Base-by-base conservation (phyloP, 495 filamentous ascomycete genomes). In the Pyrenula massariospora region DNA sequence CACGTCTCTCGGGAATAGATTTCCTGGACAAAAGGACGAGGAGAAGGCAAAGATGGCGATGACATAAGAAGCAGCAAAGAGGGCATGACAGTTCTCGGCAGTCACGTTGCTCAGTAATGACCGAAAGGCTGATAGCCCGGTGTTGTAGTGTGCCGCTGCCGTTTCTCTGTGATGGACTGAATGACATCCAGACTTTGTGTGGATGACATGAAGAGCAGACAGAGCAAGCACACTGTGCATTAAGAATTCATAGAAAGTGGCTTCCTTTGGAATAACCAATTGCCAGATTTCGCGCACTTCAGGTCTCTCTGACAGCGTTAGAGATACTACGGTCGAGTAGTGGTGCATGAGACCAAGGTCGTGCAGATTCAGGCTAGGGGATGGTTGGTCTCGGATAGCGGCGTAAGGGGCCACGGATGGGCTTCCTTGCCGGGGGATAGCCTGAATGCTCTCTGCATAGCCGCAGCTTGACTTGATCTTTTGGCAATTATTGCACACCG, bases 141-240 rank as follows among this genome's bases (percentile, higher is more conserved):
- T 15, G 15, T 42, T 42, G 31, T 42, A 42, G 15, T 42, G 31
- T 15, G 31, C 15, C 8, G 31, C 31, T 42, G 31, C 31, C 5
- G 15, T 42, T 42, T 42, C 31, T 49, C 23, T 52, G 47, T 51
- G 22, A 53, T 49, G 12, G 12, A n/a, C 22, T 3, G 3, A 10
- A 19, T 20, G 19, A 53, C 19, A 12, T 10, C 24, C 24, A 31
- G 53, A 15, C 3, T 20, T 42, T n/a, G 48, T 15, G 0, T n/a
- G 47, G 22, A 55, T 20, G 12, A n/a, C 47, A 24, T 59, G 57
- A 8, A 59, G 57, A 21, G 57, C 53, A 5, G 57, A 25, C 22
- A 59, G n/a, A 48, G 52, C 57, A 21, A 59, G 57, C 1, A 59
- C 19, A 24, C 53, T 19, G 22, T 59, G 57, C 57, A 59, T 59